Evolutionary conservation across 768 basidiomycete species (phyloP).

Genomic region (Lactifluus piperatus): DNA sequence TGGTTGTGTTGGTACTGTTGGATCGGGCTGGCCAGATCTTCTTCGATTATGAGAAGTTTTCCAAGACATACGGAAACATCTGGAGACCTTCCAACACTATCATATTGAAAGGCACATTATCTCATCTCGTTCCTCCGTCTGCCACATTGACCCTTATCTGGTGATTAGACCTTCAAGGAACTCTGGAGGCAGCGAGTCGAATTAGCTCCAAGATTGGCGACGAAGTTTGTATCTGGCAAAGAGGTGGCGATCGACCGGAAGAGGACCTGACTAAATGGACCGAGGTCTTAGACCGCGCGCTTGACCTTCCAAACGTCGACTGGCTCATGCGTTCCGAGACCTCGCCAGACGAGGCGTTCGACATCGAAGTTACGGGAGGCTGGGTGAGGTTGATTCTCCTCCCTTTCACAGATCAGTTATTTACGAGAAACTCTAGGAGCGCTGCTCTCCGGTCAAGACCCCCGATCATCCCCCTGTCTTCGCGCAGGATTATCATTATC

Average conservation of each 20-base stretch:
- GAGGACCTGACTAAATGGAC: conserved; percentile 12
- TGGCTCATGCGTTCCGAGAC: conserved; percentile 17
- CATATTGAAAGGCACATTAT: conserved; percentile 7
- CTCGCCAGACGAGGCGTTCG: conserved; percentile 11
- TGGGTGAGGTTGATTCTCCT: conserved; percentile 3
- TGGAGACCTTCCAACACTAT: conserved; percentile 11
- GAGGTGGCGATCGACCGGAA: conserved; percentile 1
- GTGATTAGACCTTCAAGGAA: conserved; percentile 14
- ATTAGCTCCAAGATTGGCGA: conserved; percentile 1
- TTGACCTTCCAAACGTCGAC: conserved; percentile 7
- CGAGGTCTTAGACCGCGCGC: conserved; percentile 5
- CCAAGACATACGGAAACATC: conserved; percentile 15
- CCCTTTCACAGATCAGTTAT: too few relatives aligned
- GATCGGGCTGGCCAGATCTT: conserved; percentile 15
- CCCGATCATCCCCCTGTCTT: not conserved
- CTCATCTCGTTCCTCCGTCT: not conserved
- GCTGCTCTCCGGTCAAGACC: conserved; percentile 2
- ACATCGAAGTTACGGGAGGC: conserved; percentile 16
- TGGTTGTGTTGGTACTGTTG: conserved; percentile 6
- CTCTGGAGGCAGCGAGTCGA: conserved; percentile 6
- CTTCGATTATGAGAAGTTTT: conserved; percentile 15
- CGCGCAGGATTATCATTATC: not conserved
- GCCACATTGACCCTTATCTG: not conserved
- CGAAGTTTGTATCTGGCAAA: conserved; percentile 17
- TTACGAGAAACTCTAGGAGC: conserved; percentile 2